A percentile compares a stretch with the other conserved stretches of the same genome.
phyloP scores from a whole-genome alignment of 352 stramenopile species.

The Globisporangium apiculatum region DNA sequence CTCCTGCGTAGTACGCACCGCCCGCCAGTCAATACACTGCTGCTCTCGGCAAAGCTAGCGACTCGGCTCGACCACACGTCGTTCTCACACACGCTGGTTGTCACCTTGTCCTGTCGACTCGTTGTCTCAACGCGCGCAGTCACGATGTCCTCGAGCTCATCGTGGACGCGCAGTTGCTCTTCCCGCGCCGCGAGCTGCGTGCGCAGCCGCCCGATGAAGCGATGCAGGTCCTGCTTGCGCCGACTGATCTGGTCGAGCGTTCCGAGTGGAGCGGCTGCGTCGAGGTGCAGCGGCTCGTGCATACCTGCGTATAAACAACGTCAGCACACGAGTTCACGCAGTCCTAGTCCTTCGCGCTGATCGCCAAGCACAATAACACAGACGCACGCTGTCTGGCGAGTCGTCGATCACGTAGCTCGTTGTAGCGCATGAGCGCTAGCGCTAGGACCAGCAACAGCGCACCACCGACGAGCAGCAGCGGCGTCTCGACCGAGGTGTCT shows the following conservation, averaged over 20 bases:
- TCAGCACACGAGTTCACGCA: background rate
- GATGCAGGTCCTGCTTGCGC: constrained; percentile 54
- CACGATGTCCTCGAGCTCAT: constrained; percentile 61
- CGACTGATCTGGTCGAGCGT: constrained; percentile 45
- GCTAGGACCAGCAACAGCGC: constrained; percentile 29
- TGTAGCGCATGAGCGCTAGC: constrained; percentile 29
- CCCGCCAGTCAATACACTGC: too few species aligned
- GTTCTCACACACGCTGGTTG: background rate
- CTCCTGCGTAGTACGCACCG: constrained; percentile 21
- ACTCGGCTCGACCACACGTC: too few species aligned
- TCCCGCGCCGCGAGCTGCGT: constrained; percentile 39
- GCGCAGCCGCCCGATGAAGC: constrained; percentile 48
- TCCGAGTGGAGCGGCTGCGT: constrained; percentile 15
- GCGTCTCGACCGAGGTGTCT: constrained; percentile 19
- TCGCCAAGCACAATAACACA: background rate
- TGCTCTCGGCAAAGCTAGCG: too few species aligned
- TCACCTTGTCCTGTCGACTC: constrained; percentile 37
- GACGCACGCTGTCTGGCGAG: constrained; percentile 12
- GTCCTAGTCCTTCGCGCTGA: too few species aligned
- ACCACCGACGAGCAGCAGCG: constrained; percentile 33
- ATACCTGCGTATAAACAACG: constrained; percentile 20
- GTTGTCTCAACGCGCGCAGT: constrained; percentile 45
- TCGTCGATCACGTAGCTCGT: constrained; percentile 19
- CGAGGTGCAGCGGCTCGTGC: constrained; percentile 32
- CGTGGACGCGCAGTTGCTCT: constrained; percentile 50